Base-by-base conservation (phyloP, 2,329 filamentous ascomycete genomes). In the Knoxdaviesia capensis region DNA sequence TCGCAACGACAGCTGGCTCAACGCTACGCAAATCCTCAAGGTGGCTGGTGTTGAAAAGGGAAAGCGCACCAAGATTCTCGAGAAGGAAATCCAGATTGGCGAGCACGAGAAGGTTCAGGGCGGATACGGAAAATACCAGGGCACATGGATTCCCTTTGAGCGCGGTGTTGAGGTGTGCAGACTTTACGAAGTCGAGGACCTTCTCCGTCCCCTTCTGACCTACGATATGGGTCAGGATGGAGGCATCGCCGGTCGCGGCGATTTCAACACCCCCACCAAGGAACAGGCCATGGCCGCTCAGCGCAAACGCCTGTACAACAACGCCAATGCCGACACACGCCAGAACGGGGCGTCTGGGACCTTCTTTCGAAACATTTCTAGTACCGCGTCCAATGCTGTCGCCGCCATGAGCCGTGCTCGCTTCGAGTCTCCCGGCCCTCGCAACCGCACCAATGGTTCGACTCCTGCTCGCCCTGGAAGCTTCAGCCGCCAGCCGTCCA, bases 81-180 rank as follows among this genome's bases (percentile, higher is more conserved):
- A 98, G 58, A 96, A 96, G 61, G 90, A 98, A 59, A 94, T 98
- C 45, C 75, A 93, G 48, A 90, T 82, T 0, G 90, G 90, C 53
- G 84, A 94, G 55, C 88, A 98, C 59, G 90, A 98, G 59, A 98
- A 98, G 60, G 88, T 98, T 3, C 90, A 98, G 57, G 90, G 90
- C 33, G 90, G 90, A 5, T 98, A 98, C 54, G 90, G 90, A 49
- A 96, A 96, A 64, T 98, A 98, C 54, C 90, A 98, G 64, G 90
- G 90, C 43, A 98, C 90, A 3, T 98, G 90, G 90, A 93, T 98
- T 54, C 84, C 81, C 54, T 96, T 93, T 54, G 81, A 88, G 40
- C 77, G 88, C 46, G 90, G 88, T 1, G 71, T 92, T 38, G 85
- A 94, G 54, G 88, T 98, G 51, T 96, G 90, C 59, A 77, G 81